phyloP scores from a whole-genome alignment of 108 stramenopile species.

The Licmophora abbreviata region DNA sequence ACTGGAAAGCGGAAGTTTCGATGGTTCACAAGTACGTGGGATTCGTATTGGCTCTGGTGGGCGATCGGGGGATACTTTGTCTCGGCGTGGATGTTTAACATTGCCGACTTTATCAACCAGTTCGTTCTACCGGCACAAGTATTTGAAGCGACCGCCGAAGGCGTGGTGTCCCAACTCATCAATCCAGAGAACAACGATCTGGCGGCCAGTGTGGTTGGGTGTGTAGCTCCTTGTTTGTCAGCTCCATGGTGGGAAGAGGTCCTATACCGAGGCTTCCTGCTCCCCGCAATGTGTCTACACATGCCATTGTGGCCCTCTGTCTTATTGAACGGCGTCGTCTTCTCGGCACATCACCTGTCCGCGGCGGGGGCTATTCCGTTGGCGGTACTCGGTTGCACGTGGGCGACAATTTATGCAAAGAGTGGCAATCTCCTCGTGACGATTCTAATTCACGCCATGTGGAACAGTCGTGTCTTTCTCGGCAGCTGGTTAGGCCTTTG shows the following conservation, averaged over 20 bases:
- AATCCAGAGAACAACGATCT: constrained; percentile 88
- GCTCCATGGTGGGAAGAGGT: constrained; percentile 94
- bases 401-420: constrained; percentile 79
- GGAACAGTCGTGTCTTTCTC: constrained; percentile 90
- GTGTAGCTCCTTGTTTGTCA: constrained; percentile 86
- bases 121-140: constrained; percentile 66
- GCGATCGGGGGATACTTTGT: constrained; percentile 88
- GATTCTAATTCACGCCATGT: constrained; percentile 87
- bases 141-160: constrained; percentile 58
- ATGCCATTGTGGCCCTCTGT: constrained; percentile 46
- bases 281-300: constrained; percentile 49
- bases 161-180: constrained; percentile 77
- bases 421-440: constrained; percentile 80
- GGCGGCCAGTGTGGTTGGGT: constrained; percentile 72
- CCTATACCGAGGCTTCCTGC: constrained; percentile 84
- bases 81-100: constrained; percentile 81
- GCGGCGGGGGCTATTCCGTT: constrained; percentile 77
- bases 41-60: constrained; percentile 90
- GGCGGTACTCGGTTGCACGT: constrained; percentile 79
- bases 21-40: constrained; percentile 46
- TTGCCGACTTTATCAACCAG: constrained; percentile 84
- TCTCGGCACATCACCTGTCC: constrained; percentile 83
- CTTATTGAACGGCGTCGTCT: constrained; percentile 69
- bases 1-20: constrained; percentile 14
- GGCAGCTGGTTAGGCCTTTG: constrained; percentile 88